Percentiles rank a stretch among this genome's conserved stretches.
Evolutionary conservation across 129 eudicot genomes (phyloP).

Genomic region (carrot (Daucus carota)): DNA sequence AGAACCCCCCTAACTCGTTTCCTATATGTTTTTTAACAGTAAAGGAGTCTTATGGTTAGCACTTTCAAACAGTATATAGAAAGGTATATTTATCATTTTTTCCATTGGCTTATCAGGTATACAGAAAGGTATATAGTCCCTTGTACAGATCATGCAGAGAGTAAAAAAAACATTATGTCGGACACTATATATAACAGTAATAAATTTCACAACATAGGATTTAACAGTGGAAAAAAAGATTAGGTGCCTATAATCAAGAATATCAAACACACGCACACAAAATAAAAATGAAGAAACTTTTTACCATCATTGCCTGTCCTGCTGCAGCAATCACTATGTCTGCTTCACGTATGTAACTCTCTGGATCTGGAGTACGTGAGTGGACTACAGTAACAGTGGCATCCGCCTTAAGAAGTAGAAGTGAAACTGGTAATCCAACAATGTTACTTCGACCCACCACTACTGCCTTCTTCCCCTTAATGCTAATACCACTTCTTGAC

Average conservation of each 20-base stretch:
- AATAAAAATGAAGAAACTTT: neutral
- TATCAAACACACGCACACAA: neutral
- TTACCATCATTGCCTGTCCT: slow-evolving; percentile 97
- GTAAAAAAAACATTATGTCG: neutral
- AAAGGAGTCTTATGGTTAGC: neutral
- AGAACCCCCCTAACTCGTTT: no score
- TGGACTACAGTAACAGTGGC: slow-evolving; percentile 89
- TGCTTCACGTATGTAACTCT: slow-evolving; percentile 80
- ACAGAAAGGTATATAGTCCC: neutral
- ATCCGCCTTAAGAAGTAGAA: slow-evolving; percentile 87
- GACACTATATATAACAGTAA: neutral
- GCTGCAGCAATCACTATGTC: slow-evolving; percentile 98
- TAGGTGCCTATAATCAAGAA: neutral
- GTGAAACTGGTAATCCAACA: slow-evolving; percentile 92
- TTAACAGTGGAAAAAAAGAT: neutral
- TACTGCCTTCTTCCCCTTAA: slow-evolving; percentile 90
- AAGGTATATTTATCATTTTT: neutral
- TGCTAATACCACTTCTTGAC: slow-evolving; percentile 61
- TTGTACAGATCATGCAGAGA: neutral
- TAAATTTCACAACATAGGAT: neutral
- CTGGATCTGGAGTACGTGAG: slow-evolving; percentile 74
- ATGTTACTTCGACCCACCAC: slow-evolving; percentile 98
- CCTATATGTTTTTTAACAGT: no score
- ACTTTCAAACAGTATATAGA: no score
- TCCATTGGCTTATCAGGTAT: neutral